phyloP scores from a whole-genome alignment of 192 early-diverging fungal species.

The Coemansia nantahalensis region DNA sequence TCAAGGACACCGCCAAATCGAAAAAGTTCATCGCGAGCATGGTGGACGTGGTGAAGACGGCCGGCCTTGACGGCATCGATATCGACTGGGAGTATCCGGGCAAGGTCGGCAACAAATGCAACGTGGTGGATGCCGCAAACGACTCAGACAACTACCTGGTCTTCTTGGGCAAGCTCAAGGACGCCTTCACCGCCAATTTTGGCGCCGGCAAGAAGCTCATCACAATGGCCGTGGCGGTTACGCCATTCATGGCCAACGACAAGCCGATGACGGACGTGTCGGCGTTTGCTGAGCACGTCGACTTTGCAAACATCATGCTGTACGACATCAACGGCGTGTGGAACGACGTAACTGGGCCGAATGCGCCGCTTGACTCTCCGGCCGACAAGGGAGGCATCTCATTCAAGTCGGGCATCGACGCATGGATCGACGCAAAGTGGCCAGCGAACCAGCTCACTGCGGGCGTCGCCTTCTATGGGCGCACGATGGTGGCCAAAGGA shows the following conservation, averaged over 20 bases:
- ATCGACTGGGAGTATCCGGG: constrained; percentile 73
- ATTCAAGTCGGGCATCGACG: constrained; percentile 52
- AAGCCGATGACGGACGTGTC: constrained; percentile 54
- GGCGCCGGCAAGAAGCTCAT: constrained; percentile 55
- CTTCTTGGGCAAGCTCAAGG: constrained; percentile 56
- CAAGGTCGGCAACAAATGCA: constrained; percentile 20
- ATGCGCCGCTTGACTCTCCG: constrained; percentile 56
- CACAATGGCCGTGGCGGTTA: constrained; percentile 61
- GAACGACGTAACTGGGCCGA: constrained; percentile 57
- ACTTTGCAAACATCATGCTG: constrained; percentile 68
- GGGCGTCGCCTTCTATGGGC: constrained; percentile 65
- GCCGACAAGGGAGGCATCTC: constrained; percentile 40
- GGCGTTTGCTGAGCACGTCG: constrained; percentile 60
- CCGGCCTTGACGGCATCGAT: constrained; percentile 59
- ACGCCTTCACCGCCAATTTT: constrained; percentile 11
- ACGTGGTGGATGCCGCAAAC: constrained; percentile 44
- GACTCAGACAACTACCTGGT: constrained; percentile 64
- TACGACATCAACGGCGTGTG: constrained; percentile 64
- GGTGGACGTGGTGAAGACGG: constrained; percentile 33
- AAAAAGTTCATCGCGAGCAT: constrained; percentile 51
- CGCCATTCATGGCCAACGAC: constrained; percentile 56
- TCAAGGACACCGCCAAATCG: constrained; percentile 25
- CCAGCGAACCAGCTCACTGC: constrained; percentile 59
- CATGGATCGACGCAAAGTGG: constrained; percentile 59
- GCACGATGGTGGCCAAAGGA: constrained; percentile 37